Base-by-base conservation (phyloP, 768 basidiomycete species). In the Cytidiella melzeri region DNA sequence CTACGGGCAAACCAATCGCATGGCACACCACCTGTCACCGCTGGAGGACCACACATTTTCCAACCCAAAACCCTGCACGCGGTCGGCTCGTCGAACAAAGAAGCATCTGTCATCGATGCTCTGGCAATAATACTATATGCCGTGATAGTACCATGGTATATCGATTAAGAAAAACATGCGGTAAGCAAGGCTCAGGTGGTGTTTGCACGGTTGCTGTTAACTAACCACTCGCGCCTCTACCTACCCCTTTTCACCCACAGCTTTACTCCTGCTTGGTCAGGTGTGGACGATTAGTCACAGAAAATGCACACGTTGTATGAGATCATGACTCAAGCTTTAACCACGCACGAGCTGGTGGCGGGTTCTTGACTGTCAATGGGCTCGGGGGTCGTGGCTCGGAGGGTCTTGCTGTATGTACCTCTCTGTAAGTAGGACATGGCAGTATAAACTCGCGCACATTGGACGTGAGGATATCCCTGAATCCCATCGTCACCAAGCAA, bases 121-220 rank as follows among this genome's bases (percentile, higher is more conserved):
- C 28, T 77, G 74, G 73, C 67, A 73, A 20, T 76, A 73, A 73
- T 73, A 75, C 57, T 70, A 72, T 72, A 70, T 38, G 61, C 66
- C 18, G 53, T 49, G 3, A 62, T 63, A 23, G 68, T 72, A 21
- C 68, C 70, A 25, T 69, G 66, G 61, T 64, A 65, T 63, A 65
- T 56, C 61, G 43, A 58, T 71, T 54, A 65, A 61, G 56, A 57
- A 61, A n/a, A 56, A 63, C 40, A 70, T 68, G 3, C 56, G 57
- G 61, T 70, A 28, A 40, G 61, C 56, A 20, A 20, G 39, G n/a
- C n/a, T n/a, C n/a, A n/a, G n/a, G n/a, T n/a, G n/a, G n/a, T n/a
- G n/a, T n/a, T n/a, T n/a, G n/a, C n/a, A n/a, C n/a, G 9, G 15
- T 7, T 27, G 21, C 13, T 7, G 27, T 39, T 34, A 12, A 34